Conservation (phyloP, 805 yeast genomes). For the Metschnikowia henanensis region DNA sequence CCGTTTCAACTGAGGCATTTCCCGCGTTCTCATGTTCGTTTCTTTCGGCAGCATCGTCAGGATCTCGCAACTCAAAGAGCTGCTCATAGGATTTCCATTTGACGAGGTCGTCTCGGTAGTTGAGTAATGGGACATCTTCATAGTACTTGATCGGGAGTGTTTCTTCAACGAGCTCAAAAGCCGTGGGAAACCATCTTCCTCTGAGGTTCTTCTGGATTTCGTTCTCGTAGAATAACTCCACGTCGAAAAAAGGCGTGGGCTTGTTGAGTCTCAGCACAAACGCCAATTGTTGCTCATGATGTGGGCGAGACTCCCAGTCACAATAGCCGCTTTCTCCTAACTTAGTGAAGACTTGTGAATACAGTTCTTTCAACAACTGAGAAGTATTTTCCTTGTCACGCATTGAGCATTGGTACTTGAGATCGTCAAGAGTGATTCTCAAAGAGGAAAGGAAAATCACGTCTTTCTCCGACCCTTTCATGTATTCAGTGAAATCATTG, state of each 20-base stretch:
- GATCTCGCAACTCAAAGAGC: conserved; percentile 16
- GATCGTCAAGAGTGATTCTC: conserved; percentile 59
- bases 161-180: conserved; percentile 27
- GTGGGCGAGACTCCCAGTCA: conserved; percentile 16
- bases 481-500: conserved; percentile 44
- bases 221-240: conserved; percentile 9
- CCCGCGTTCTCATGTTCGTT: neutral
- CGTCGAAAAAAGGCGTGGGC: conserved; percentile 8
- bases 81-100: conserved; percentile 21
- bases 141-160: conserved; percentile 18
- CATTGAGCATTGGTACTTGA: conserved; percentile 47
- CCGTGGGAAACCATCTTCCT: conserved; percentile 24
- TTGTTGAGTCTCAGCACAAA: conserved; percentile 29
- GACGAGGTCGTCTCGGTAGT: conserved; percentile 22
- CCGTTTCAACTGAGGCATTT: neutral
- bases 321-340: conserved; percentile 16
- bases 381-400: conserved; percentile 27
- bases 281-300: conserved; percentile 25
- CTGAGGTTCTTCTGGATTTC: conserved; percentile 4
- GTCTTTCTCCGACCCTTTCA: conserved; percentile 8
- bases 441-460: conserved; percentile 46
- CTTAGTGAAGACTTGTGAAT: conserved; percentile 17
- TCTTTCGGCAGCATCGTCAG: neutral
- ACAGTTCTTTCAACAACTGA: conserved; percentile 17
- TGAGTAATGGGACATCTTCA: conserved; percentile 18